Base-by-base conservation (phyloP, 2,329 filamentous ascomycete genomes). In the Stagonosporopsis vannaccii region DNA sequence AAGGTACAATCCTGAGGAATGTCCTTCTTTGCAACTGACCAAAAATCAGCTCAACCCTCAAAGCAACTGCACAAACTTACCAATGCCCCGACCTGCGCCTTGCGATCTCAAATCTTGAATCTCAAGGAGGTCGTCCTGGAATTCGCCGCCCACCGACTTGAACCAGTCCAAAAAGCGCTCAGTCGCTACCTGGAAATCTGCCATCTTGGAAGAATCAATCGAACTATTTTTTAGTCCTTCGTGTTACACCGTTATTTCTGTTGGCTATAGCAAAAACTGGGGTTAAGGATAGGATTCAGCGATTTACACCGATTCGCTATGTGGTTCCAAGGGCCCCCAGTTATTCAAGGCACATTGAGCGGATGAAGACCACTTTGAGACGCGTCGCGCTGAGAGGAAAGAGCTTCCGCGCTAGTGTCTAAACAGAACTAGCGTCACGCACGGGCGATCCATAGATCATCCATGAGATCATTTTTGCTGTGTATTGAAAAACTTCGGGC, bases 1-100 rank as follows among this genome's bases (percentile, higher is more conserved):
- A 68, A 51, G 4, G 55, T 62, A 6, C 62, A 63, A 0, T 67
- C 64, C 40, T 66, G 23, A 1, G 62, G 51, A 7, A 67, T 62
- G 1, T 66, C 54, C 4, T 60, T 41, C 8, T 51, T 60, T 1
- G 66, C 61, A 2, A 66, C 66, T 68, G 22, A 4, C 44, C 11
- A 1, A 1, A 6, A 4, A 8, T 53, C 6, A 49, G 35, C 32
- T 8, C 11, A 6, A 9, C 15, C 12, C 3, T 3, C 1, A 11
- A 12, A 5, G 23, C 9, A n/a, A 7, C 6, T 22, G 23, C 15
- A 20, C 20, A 19, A 3, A 15, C 64, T n/a, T 46, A 68, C 66
- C 47, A 20, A 68, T 68, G 28, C 66, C 66, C 37, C 66, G 56
- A 9, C 66, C 66, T 2, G 66, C 64, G n/a, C 63, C 64, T 22